A percentile compares a stretch with the other conserved stretches of the same genome.
These are phyloP conservation scores for Apophysomyces trapeziformis DNA, from an alignment of 371 early-diverging fungal species.

Conservation along the genomic window DNA sequence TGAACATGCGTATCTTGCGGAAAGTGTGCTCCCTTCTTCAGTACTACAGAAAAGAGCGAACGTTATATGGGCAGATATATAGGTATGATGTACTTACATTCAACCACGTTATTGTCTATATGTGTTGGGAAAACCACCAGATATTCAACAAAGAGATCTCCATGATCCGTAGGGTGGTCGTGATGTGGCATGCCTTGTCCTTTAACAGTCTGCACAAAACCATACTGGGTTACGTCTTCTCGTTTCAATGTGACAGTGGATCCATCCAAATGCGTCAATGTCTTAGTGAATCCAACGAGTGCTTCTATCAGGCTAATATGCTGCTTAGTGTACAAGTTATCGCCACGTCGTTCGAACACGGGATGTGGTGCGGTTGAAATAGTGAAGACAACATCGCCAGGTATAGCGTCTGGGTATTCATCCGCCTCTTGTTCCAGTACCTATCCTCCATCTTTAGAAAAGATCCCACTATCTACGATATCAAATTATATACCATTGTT, in stretches of 20 bases:
- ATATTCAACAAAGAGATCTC: constrained; percentile 91
- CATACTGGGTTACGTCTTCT: constrained; percentile 69
- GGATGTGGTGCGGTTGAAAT: constrained; percentile 81
- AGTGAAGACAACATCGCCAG: constrained; percentile 91
- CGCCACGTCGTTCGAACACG: constrained; percentile 79
- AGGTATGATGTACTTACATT: constrained; percentile 31
- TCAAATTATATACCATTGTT: constrained; percentile 54
- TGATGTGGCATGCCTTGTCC: constrained; percentile 87
- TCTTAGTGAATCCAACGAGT: constrained; percentile 84
- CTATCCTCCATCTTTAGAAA: neutral
- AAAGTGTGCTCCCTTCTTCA: constrained; percentile 30
- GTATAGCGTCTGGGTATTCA: constrained; percentile 83
- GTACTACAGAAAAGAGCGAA: constrained; percentile 15
- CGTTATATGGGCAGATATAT: neutral
- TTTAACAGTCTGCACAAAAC: constrained; percentile 73
- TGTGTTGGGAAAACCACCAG: constrained; percentile 84
- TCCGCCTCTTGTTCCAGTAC: constrained; percentile 72
- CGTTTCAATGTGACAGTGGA: constrained; percentile 66
- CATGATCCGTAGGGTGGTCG: constrained; percentile 67
- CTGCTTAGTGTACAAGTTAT: constrained; percentile 83
- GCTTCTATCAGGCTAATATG: constrained; percentile 88
- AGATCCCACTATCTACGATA: neutral
- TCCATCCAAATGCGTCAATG: constrained; percentile 86
- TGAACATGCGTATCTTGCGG: constrained; percentile 11
- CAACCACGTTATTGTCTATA: constrained; percentile 42